Evolutionary conservation across 495 filamentous ascomycete species (phyloP), one percentile per base, ranked within the genome.

Genomic region (Sphaerosporella brunnea): DNA sequence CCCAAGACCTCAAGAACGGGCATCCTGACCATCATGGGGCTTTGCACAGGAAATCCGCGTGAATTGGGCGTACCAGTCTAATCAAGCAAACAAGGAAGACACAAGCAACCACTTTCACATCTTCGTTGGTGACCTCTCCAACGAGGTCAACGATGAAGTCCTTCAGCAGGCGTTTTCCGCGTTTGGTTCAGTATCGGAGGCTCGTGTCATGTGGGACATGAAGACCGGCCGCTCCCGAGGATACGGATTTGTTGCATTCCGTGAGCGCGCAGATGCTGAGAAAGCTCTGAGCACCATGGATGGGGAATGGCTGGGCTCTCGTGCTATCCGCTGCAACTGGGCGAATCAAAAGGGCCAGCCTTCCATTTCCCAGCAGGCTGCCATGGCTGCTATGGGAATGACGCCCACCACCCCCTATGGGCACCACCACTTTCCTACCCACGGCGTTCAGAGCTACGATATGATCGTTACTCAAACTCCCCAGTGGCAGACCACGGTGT

Each of bases 131-230:
- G 90, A 99, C 65, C 70, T 99, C 36, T 95, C 88, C 53, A 99
- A 99, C 53, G 90, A 99, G 63, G 90, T 99, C 54, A 99, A 99
- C 57, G 90, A 99, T 55, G 90, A 99, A 62, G 77, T 96, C 42
- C 69, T 99, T 23, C 68, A 80, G 7, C 90, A 96, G 65, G 92
- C 92, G 15, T 99, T 99, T 65, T 92, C 84, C 34, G 87, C 87
- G 30, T 99, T 96, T 64, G 90, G 90, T 9, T 82, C 77, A 2
- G 87, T 99, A 26, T 96, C 92, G n/a, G 90, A 99, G 66, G 90
- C 90, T 49, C 85, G 90, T 52, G 90, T 99, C 48, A 99, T 99
- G 90, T 99, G 90, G 90, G 90, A 99, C 62, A 99, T 99, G 90
- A 99, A 99, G 72, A 99, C 90, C 34, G 90, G 90, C 49, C 80